Conservation (phyloP, 805 yeast genomes). For the Scheffersomyces spartinae region DNA sequence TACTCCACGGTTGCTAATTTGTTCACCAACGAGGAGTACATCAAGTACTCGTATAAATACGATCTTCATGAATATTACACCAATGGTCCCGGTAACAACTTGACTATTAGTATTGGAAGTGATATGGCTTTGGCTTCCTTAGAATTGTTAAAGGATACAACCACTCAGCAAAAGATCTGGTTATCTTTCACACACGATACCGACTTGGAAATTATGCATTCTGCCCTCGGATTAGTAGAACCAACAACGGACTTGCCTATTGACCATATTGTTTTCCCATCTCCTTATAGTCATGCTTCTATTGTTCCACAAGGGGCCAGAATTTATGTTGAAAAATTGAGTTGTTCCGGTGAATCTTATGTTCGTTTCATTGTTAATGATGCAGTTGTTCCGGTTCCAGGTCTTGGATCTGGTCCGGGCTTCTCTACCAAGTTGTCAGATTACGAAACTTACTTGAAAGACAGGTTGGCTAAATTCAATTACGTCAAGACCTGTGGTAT, state of each 20-base stretch:
- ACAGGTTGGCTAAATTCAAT: constrained; percentile 15
- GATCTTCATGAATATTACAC: constrained; percentile 52
- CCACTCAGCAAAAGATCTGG: constrained; percentile 41
- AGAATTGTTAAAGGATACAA: constrained; percentile 31
- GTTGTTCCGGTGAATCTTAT: constrained; percentile 17
- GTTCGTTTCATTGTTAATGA: constrained; percentile 29
- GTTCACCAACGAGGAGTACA: constrained; percentile 58
- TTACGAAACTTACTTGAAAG: constrained; percentile 17
- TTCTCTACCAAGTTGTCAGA: constrained; percentile 28
- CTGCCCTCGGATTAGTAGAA: constrained; percentile 51
- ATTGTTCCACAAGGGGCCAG: constrained; percentile 32
- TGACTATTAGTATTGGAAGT: constrained; percentile 49
- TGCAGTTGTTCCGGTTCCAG: constrained; percentile 24
- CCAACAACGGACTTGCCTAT: constrained; percentile 32
- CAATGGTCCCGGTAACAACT: constrained; percentile 52
- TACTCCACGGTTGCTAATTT: constrained; percentile 54
- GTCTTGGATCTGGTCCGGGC: constrained; percentile 29
- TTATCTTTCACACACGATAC: constrained; percentile 70
- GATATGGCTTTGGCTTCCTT: constrained; percentile 40
- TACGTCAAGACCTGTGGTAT: constrained; percentile 17
- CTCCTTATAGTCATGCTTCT: constrained; percentile 31
- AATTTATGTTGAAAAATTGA: constrained; percentile 24
- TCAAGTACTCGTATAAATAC: constrained; percentile 46
- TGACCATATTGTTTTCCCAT: constrained; percentile 34
- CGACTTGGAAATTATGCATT: constrained; percentile 45